phyloP scores from a whole-genome alignment of 345 rosid genomes.

The Anacardium occidentale region DNA sequence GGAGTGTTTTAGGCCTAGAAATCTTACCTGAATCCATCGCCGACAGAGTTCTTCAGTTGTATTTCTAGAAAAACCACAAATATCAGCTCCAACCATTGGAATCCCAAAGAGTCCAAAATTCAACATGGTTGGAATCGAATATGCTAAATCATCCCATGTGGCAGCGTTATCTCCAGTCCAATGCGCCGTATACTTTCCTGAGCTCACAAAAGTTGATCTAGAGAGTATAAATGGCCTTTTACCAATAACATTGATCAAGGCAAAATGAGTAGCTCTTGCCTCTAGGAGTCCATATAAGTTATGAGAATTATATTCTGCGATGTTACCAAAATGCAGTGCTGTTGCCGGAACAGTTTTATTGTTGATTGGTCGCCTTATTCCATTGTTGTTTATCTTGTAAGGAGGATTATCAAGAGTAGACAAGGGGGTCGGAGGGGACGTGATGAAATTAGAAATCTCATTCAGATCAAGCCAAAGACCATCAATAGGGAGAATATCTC shows the following conservation, averaged over 20 bases:
- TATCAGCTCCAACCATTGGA: conserved; percentile 31
- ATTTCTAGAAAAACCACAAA: conserved; percentile 4
- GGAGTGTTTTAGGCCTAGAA: neutral
- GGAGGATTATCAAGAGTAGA: conserved; percentile 46
- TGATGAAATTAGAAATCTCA: conserved; percentile 38
- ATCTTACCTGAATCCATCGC: conserved; percentile 9
- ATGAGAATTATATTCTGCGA: conserved; percentile 42
- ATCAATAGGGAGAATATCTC: conserved; percentile 35
- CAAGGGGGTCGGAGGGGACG: conserved; percentile 24
- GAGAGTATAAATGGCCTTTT: conserved; percentile 3
- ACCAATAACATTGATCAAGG: neutral
- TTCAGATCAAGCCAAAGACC: conserved; percentile 59
- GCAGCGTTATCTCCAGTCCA: conserved; percentile 16
- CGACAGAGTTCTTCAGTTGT: conserved; percentile 10
- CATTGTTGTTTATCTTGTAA: conserved; percentile 40
- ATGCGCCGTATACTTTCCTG: conserved; percentile 37
- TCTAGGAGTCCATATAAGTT: conserved; percentile 38
- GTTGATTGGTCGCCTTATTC: neutral
- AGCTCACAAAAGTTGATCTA: conserved; percentile 27
- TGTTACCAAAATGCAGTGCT: neutral
- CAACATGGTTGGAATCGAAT: neutral
- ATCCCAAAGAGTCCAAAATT: conserved; percentile 36
- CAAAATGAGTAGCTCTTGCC: neutral
- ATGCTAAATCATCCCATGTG: conserved; percentile 8
- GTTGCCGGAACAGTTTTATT: neutral